A percentile compares a stretch with the other conserved stretches of the same genome.
These are phyloP conservation scores for Pseudogymnoascus sp. DNA, from an alignment of 2,329 filamentous ascomycete species.

Conservation along the genomic window DNA sequence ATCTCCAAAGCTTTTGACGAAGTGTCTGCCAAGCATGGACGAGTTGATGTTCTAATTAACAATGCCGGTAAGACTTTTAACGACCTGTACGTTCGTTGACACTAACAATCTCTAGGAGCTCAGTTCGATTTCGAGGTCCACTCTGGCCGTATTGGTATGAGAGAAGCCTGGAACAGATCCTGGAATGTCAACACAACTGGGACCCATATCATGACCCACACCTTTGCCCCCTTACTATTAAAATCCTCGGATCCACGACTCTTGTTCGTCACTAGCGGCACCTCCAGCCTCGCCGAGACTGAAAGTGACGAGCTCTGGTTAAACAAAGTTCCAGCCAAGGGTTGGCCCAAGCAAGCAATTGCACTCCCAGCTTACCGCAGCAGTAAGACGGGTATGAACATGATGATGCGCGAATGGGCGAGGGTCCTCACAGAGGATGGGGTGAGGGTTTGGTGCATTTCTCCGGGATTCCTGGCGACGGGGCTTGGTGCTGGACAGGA, in stretches of 20 bases:
- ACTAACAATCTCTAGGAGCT: constrained; percentile 13
- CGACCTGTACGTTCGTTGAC: not conserved
- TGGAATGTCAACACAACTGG: constrained; percentile 38
- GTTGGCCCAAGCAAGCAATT: constrained; percentile 34
- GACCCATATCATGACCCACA: constrained; percentile 30
- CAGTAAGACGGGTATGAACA: constrained; percentile 38
- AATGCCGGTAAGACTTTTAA: constrained; percentile 20
- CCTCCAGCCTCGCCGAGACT: constrained; percentile 29
- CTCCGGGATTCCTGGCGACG: constrained; percentile 41
- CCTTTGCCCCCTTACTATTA: constrained; percentile 34
- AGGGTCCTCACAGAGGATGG: constrained; percentile 38
- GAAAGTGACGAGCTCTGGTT: constrained; percentile 11
- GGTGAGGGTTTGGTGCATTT: constrained; percentile 41
- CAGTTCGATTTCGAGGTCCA: constrained; percentile 26
- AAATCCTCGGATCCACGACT: constrained; percentile 36
- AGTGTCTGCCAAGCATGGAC: constrained; percentile 22
- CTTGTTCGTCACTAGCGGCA: constrained; percentile 39
- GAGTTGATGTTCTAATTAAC: constrained; percentile 30
- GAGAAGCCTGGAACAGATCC: constrained; percentile 33
- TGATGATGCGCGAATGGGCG: constrained; percentile 39
- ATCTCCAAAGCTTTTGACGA: constrained; percentile 25
- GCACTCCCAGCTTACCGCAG: constrained; percentile 30
- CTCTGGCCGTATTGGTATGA: constrained; percentile 23
- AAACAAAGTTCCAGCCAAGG: constrained; percentile 22
- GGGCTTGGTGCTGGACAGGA: constrained; percentile 30